Evolutionary conservation across 192 early-diverging fungal genomes (phyloP).

Genomic region (Mortierella alpina): DNA sequence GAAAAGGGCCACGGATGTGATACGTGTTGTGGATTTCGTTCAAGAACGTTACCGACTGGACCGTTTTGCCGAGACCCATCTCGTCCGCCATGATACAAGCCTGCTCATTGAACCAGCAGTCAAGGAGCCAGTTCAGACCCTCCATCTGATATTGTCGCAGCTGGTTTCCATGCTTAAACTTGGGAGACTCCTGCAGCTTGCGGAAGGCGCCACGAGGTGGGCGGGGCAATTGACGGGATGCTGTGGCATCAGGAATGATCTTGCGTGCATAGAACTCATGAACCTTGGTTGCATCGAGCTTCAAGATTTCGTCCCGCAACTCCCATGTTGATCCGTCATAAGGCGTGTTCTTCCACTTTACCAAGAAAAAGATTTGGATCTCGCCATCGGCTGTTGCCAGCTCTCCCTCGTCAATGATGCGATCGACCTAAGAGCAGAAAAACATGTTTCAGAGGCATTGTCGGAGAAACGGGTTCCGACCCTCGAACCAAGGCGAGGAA

Average conservation of each 20-base stretch:
- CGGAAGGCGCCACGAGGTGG: constrained; percentile 61
- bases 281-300: constrained; percentile 72
- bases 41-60: constrained; percentile 84
- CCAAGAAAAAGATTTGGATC: constrained; percentile 71
- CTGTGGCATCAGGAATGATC: constrained; percentile 62
- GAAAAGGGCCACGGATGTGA: constrained; percentile 77
- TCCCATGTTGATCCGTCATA: constrained; percentile 87
- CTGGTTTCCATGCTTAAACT: constrained; percentile 76
- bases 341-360: constrained; percentile 79
- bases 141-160: constrained; percentile 84
- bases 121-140: constrained; percentile 85
- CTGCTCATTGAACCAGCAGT: constrained; percentile 78
- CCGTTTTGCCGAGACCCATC: constrained; percentile 89
- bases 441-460: not conserved
- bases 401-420: constrained; percentile 88
- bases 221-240: constrained; percentile 50
- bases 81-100: constrained; percentile 94
- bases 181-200: constrained; percentile 72
- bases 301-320: constrained; percentile 54
- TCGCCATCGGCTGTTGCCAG: constrained; percentile 62
- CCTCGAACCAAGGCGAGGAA: too few species aligned
- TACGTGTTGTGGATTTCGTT: constrained; percentile 71
- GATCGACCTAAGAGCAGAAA: constrained; percentile 68
- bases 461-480: not conserved
- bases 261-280: constrained; percentile 74